These are phyloP conservation scores for Hyphochytrium catenoides DNA, from an alignment of 352 stramenopile genomes.

Conservation along the genomic window DNA sequence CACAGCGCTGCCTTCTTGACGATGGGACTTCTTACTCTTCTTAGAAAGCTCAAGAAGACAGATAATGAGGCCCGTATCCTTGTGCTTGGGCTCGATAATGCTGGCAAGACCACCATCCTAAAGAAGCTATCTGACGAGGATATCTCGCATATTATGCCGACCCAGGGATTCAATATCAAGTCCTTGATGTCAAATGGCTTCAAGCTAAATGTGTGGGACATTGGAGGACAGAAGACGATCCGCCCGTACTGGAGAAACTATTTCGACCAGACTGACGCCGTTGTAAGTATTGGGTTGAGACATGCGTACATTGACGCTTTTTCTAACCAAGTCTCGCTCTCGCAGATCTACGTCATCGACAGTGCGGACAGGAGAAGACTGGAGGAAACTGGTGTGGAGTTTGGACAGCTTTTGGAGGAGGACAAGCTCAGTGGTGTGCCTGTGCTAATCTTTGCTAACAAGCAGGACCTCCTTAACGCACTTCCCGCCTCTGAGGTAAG, in stretches of 20 bases:
- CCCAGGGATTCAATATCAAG: constrained; percentile 91
- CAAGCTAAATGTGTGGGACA: constrained; percentile 93
- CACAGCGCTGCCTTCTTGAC: no score
- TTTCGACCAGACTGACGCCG: constrained; percentile 88
- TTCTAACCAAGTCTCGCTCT: constrained; percentile 3
- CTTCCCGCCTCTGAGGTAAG: constrained; percentile 38
- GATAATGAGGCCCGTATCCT: constrained; percentile 81
- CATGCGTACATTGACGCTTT: not conserved
- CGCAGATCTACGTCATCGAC: constrained; percentile 82
- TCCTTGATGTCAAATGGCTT: constrained; percentile 81
- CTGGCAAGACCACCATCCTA: constrained; percentile 87
- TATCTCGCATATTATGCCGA: constrained; percentile 76
- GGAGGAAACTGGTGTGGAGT: constrained; percentile 75
- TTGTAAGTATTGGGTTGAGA: constrained; percentile 16
- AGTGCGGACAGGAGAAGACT: constrained; percentile 67
- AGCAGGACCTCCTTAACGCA: constrained; percentile 81
- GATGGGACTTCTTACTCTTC: constrained; percentile 75
- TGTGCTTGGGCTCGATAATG: constrained; percentile 84
- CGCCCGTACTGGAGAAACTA: constrained; percentile 99
- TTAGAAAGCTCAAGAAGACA: constrained; percentile 85
- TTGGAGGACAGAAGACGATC: constrained; percentile 97
- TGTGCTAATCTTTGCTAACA: constrained; percentile 87
- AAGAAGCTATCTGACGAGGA: constrained; percentile 89
- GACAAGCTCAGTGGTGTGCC: constrained; percentile 76
- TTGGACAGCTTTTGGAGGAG: constrained; percentile 75